Percentiles rank a stretch among this genome's conserved stretches.
Evolutionary conservation across 306 rosid genomes (phyloP).

Genomic region (Trichosanthes truncata): DNA sequence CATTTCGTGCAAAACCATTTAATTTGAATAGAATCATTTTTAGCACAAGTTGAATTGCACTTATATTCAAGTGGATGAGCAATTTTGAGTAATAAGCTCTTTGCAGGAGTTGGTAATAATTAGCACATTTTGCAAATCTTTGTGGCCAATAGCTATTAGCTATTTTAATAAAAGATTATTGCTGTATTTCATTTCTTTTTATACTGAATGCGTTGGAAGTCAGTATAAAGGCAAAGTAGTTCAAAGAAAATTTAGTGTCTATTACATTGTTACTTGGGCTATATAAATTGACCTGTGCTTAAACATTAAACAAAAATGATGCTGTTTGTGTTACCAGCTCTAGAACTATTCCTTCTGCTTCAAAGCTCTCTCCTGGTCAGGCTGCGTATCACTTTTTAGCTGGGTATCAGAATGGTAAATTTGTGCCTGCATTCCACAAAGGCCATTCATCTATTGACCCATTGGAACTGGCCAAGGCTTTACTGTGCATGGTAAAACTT

Average conservation of each 20-base stretch:
- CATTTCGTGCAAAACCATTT: background rate
- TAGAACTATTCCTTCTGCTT: constrained; percentile 25
- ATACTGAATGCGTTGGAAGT: background rate
- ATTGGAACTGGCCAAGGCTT: constrained; percentile 25
- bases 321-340: constrained; percentile 21
- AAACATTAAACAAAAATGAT: background rate
- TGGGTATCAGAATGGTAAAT: constrained; percentile 40
- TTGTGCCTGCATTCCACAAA: constrained; percentile 28
- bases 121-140: background rate
- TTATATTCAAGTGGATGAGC: background rate
- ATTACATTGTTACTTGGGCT: background rate
- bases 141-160: background rate
- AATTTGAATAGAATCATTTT: background rate
- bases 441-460: constrained; percentile 24
- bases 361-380: constrained; percentile 38
- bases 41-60: background rate
- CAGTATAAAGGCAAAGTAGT: background rate
- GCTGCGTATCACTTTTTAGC: constrained; percentile 45
- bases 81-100: background rate
- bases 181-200: background rate
- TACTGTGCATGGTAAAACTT: constrained; percentile 25
- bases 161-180: background rate
- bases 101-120: background rate
- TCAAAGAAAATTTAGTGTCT: background rate
- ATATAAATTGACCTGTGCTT: background rate